These are phyloP conservation scores for Neonectria coccinea DNA, from an alignment of 2,329 filamentous ascomycete genomes.

Conservation along the genomic window DNA sequence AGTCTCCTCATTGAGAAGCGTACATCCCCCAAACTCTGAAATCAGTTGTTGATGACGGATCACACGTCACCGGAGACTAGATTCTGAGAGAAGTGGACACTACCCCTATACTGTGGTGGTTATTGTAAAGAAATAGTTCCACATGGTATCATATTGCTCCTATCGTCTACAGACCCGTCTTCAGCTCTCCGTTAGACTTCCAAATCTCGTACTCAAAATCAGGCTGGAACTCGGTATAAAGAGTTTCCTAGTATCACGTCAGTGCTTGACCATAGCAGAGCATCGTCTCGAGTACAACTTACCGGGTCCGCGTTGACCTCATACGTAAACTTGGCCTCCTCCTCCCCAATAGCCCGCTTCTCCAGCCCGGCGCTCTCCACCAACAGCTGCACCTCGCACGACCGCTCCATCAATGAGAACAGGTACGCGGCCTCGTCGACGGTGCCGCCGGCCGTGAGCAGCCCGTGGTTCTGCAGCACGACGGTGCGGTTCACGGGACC, in stretches of 20 bases:
- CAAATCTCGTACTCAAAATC: constrained; percentile 51
- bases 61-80: neutral
- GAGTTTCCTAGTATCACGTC: constrained; percentile 40
- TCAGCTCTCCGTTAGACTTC: constrained; percentile 45
- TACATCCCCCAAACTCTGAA: neutral
- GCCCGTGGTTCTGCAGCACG: constrained; percentile 73
- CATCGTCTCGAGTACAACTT: neutral
- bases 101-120: neutral
- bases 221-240: constrained; percentile 52
- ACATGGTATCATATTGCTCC: neutral
- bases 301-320: constrained; percentile 49
- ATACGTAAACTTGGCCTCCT: constrained; percentile 56
- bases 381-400: constrained; percentile 50
- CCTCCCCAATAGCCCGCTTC: constrained; percentile 49
- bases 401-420: constrained; percentile 56
- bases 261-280: neutral
- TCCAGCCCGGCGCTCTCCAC: constrained; percentile 45
- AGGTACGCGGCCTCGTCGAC: constrained; percentile 76
- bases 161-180: constrained; percentile 25
- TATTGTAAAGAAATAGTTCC: neutral
- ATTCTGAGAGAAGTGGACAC: neutral
- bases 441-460: constrained; percentile 71
- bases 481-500: constrained; percentile 63
- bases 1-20: neutral
- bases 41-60: neutral